Conservation (phyloP, 768 basidiomycete genomes). For the Dendrothele bispora region DNA sequence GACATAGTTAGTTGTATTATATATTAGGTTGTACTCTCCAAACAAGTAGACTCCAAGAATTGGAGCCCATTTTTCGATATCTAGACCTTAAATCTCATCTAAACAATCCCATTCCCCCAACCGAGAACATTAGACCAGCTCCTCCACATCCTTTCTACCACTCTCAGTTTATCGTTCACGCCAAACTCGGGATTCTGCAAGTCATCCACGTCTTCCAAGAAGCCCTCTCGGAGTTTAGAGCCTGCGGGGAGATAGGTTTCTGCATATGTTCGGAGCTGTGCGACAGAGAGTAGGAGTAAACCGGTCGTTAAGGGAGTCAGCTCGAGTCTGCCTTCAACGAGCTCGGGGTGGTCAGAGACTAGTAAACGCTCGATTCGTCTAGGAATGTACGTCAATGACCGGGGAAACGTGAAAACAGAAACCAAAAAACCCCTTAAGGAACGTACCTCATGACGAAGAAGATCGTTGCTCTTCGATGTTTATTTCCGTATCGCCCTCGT, state of each 20-base stretch:
- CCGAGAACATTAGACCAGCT: slow-evolving; percentile 75
- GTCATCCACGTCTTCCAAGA: slow-evolving; percentile 83
- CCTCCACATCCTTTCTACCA: slow-evolving; percentile 87
- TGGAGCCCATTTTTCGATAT: too few species aligned
- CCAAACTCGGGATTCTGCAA: slow-evolving; percentile 74
- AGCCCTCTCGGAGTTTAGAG: slow-evolving; percentile 70
- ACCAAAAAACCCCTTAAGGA: background rate
- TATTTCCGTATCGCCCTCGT: slow-evolving; percentile 58
- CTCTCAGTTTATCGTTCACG: slow-evolving; percentile 69
- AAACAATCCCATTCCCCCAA: slow-evolving; percentile 40
- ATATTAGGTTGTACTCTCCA: too few species aligned
- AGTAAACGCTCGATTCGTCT: slow-evolving; percentile 73
- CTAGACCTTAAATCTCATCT: background rate
- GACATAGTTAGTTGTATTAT: too few species aligned
- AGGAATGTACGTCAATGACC: background rate
- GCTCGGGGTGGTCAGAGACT: slow-evolving; percentile 41
- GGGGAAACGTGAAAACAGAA: background rate
- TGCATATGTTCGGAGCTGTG: slow-evolving; percentile 65
- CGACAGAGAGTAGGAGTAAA: slow-evolving; percentile 68
- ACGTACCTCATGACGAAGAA: slow-evolving; percentile 73
- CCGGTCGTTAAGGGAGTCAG: slow-evolving; percentile 67
- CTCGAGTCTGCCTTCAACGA: slow-evolving; percentile 8
- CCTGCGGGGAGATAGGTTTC: slow-evolving; percentile 52
- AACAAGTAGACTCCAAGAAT: too few species aligned
- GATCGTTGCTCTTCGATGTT: slow-evolving; percentile 46